Base-by-base conservation (phyloP, 2,329 filamentous ascomycete genomes). In the Cytospora mali region DNA sequence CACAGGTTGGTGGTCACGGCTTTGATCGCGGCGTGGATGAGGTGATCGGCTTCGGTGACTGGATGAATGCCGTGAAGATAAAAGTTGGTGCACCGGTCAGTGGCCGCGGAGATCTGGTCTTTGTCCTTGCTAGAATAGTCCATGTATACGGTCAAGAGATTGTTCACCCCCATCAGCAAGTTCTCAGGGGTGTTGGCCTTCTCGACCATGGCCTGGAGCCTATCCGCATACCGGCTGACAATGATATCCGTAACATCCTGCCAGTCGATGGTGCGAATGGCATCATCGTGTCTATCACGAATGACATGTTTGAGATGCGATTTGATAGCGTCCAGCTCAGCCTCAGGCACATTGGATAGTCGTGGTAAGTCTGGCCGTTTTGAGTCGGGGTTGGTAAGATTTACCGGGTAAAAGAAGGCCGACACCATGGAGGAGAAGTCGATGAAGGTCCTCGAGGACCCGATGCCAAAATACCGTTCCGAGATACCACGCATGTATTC, bases 161-260 rank as follows among this genome's bases (percentile, higher is more conserved):
- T 67, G 55, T 77, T 74, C 1, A 82, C 48, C 67, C 78, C 75
- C 3, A 67, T 65, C 18, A 73, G 66, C 28, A 82, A 74, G 1
- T 69, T 23, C 9, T 67, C 62, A 3, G 73, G 66, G 0, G 73
- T 68, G 5, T 71, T 65, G 2, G 71, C 67, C 2, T 64, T 67
- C 29, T 73, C 69, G 0, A 70, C 71, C 68, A 84, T 75, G 6
- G 76, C 70, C 3, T 68, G 67, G 29, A 93, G 74, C 27, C 85
- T 78, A 33, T 82, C 76, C 4, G 81, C 80, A 68, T 89, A 92
- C 1, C 89, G 81, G 5, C 78, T 72, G 4, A 91, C 78, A 4
- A 93, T 76, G 78, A 89, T 81, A 68, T 93, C 90, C 0, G 82
- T 80, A 1, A 89, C 76, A 0, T 76, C 80, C 70, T 92, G 90